Base-by-base conservation (phyloP, 148 eudicot genomes). In the Rhododendron simsii region DNA sequence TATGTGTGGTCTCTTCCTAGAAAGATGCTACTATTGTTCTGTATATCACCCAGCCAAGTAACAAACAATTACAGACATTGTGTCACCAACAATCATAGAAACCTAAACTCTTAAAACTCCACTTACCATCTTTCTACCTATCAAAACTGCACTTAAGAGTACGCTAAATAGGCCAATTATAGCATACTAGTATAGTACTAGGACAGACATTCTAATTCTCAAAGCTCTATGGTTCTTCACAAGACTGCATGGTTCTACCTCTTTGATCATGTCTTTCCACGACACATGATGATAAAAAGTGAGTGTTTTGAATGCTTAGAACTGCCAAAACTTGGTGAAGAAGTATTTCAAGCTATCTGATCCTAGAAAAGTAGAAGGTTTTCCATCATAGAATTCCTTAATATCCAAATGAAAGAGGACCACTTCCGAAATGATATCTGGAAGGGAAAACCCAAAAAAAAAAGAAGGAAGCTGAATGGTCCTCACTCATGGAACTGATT, bases 331-430 rank as follows among this genome's bases (percentile, higher is more conserved):
- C 65, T 81, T 26, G 13, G 12, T 18, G 21, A 16, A 20, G 39
- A 73, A 47, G 76, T 30, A 59, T 83, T 83, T 63, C 78, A 86
- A 71, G 74, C 28, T 73, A 84, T 78, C 57, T 39, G 80, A 79
- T 79, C 83, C 67, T 33, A 48, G 63, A 63, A 35, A 14, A 33
- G 78, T 45, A 78, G 65, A 53, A 45, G 71, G 48, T 26, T 39
- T 33, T 28, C 53, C 26, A 0, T 63, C 37, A 71, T 30, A 21
- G 78, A 10, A 35, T 53, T 65, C 37, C 59, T 48, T 55, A 63
- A 47, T 14, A 20, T 45, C 85, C 37, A 16, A 86, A 30, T 3
- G 47, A 37, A 48, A 18, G n/a, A 47, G 48, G 57, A 83, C 37
- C 74, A 5, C 77, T 21, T 82, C 26, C n/a, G 28, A n/a, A 61